Evolutionary conservation across 768 basidiomycete genomes (phyloP).

Genomic region (Tylopilus intermedius): DNA sequence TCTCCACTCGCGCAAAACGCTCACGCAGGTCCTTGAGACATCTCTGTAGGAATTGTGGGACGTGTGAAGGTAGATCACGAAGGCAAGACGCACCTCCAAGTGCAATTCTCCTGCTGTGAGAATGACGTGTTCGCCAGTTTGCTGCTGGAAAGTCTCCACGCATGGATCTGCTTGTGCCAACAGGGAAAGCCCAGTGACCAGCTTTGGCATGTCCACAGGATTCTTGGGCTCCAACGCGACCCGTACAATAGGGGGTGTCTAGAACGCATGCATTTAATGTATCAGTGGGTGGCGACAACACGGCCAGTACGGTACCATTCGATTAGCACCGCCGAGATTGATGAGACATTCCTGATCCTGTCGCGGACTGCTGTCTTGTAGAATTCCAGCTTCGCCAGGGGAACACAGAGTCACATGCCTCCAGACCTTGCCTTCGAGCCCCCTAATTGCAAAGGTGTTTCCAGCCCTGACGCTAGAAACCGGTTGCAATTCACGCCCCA

Average conservation of each 20-base stretch:
- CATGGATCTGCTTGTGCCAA: conserved; percentile 95
- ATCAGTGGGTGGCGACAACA: not conserved
- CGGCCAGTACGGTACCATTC: conserved; percentile 42
- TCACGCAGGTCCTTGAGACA: conserved; percentile 96
- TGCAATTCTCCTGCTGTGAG: conserved; percentile 94
- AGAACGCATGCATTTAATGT: conserved; percentile 1
- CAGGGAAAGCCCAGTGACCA: conserved; percentile 81
- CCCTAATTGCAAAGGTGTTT: conserved; percentile 89
- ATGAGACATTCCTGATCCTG: conserved; percentile 53
- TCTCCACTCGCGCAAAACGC: conserved; percentile 88
- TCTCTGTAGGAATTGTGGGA: conserved; percentile 46
- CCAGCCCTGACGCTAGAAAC: conserved; percentile 84
- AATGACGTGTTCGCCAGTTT: conserved; percentile 96
- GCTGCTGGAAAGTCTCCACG: conserved; percentile 94
- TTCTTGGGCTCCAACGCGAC: conserved; percentile 86
- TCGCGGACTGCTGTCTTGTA: conserved; percentile 27
- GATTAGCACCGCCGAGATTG: conserved; percentile 72
- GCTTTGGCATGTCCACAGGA: conserved; percentile 83
- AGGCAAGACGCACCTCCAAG: conserved; percentile 61
- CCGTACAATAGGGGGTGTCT: conserved; percentile 89
- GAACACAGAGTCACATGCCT: conserved; percentile 87
- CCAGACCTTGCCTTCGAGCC: conserved; percentile 86
- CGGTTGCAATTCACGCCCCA: conserved; percentile 90
- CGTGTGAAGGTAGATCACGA: not conserved
- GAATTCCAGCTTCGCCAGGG: conserved; percentile 44